A percentile compares a stretch with the other conserved stretches of the same genome.
These are phyloP conservation scores for Alternaria alternata DNA, from an alignment of 2,329 filamentous ascomycete genomes.

Conservation along the genomic window DNA sequence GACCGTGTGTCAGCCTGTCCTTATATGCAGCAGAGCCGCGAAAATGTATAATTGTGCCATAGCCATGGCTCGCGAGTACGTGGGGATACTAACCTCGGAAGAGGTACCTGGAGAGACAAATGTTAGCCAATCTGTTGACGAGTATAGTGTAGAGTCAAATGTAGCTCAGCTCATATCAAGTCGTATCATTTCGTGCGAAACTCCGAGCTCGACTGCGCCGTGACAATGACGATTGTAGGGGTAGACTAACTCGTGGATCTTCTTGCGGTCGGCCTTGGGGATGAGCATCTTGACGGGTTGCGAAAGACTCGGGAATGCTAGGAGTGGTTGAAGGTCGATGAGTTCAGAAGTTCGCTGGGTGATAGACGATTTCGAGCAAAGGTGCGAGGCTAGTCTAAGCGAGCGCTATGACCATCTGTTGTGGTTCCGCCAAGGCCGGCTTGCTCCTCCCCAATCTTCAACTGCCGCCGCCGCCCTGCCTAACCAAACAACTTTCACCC, in stretches of 20 bases:
- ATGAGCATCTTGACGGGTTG: conserved; percentile 76
- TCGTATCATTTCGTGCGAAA: conserved; percentile 40
- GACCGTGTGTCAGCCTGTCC: conserved; percentile 55
- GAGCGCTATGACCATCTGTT: conserved; percentile 19
- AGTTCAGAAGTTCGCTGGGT: conserved; percentile 21
- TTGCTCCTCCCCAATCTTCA: conserved; percentile 1
- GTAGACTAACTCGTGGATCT: conserved; percentile 98
- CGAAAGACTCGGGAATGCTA: conserved; percentile 37
- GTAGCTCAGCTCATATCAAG: conserved; percentile 39
- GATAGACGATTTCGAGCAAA: conserved; percentile 20
- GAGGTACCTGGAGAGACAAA: conserved; percentile 45
- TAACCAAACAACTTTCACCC: conserved; percentile 5
- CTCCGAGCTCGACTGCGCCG: conserved; percentile 36
- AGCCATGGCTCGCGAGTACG: conserved; percentile 46
- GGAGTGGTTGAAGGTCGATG: conserved; percentile 27
- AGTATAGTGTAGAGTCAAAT: conserved; percentile 11
- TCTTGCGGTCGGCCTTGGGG: conserved; percentile 99
- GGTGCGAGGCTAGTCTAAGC: conserved; percentile 25
- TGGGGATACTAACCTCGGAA: conserved; percentile 52
- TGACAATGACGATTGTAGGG: conserved; percentile 25
- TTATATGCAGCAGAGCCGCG: conserved; percentile 47
- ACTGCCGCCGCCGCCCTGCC: not conserved
- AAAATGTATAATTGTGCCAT: conserved; percentile 48
- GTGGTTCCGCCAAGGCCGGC: conserved; percentile 8
- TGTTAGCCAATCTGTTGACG: conserved; percentile 36